Conservation (phyloP, 1,284 basidiomycete species). For the Heterobasidion irregulare region DNA sequence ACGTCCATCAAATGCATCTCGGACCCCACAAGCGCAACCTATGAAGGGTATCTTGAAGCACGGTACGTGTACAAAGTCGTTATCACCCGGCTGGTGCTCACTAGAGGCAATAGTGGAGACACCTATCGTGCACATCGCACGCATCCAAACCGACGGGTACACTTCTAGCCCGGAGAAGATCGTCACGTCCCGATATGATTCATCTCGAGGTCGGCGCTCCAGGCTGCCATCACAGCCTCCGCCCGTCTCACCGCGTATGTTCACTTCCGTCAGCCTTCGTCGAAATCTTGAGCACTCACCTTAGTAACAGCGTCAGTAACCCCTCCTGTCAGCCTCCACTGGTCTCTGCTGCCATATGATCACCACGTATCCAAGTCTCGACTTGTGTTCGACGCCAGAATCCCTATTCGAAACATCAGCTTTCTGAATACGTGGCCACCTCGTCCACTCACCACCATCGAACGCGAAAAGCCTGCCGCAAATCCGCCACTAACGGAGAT, state of each 20-base stretch:
- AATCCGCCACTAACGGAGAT: slow-evolving; percentile 25
- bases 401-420: slow-evolving; percentile 17
- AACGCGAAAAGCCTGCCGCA: slow-evolving; percentile 26
- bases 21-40: slow-evolving; percentile 4
- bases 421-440: slow-evolving; percentile 9
- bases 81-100: not conserved
- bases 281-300: not conserved
- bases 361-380: slow-evolving; percentile 15
- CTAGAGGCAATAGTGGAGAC: not conserved
- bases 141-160: slow-evolving; percentile 7
- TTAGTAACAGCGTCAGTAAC: not conserved
- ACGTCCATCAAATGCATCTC: slow-evolving; percentile 4
- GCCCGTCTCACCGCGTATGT: not conserved
- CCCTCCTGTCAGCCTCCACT: slow-evolving; percentile 22
- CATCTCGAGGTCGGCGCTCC: not conserved
- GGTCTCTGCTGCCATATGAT: slow-evolving; percentile 30
- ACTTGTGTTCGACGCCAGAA: slow-evolving; percentile 19
- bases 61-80: slow-evolving; percentile 7
- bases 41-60: slow-evolving; percentile 19
- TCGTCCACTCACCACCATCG: slow-evolving; percentile 14
- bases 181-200: not conserved
- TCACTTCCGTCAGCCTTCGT: not conserved
- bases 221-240: not conserved
- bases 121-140: not conserved
- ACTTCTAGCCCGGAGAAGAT: slow-evolving; percentile 10